phyloP scores from a whole-genome alignment of 164 flowering plant genomes.

The Vitis labrusca region DNA sequence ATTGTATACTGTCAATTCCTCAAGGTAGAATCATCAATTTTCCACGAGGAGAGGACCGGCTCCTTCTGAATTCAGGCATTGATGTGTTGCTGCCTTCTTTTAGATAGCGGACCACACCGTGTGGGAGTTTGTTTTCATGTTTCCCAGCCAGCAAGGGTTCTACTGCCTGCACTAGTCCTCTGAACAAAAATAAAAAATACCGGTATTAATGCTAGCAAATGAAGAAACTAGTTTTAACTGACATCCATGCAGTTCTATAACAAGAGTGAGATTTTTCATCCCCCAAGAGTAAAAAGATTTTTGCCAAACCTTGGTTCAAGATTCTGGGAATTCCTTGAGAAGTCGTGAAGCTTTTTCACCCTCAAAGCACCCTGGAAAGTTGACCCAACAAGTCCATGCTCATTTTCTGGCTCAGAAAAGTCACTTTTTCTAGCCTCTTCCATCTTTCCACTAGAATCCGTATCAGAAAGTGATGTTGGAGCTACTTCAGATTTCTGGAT shows the following conservation, averaged over 20 bases:
- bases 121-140: conserved; percentile 41
- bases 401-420: conserved; percentile 58
- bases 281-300: background rate
- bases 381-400: conserved; percentile 27
- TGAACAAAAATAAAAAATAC: conserved; percentile 19
- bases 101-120: conserved; percentile 20
- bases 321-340: conserved; percentile 49
- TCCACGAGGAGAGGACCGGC: conserved; percentile 72
- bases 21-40: conserved; percentile 49
- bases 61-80: conserved; percentile 52
- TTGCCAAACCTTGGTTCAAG: conserved; percentile 52
- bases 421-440: conserved; percentile 50
- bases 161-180: conserved; percentile 36
- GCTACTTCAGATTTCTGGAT: conserved; percentile 37
- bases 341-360: conserved; percentile 42
- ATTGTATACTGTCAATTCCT: conserved; percentile 8
- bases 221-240: background rate
- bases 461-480: conserved; percentile 30
- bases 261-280: background rate
- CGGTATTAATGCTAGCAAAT: background rate
- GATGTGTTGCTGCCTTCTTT: conserved; percentile 47
- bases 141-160: conserved; percentile 37
- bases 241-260: too few species aligned
- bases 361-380: conserved; percentile 24
- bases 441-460: conserved; percentile 30